Evolutionary conservation across 345 rosid genomes (phyloP), one percentile per base, ranked within the genome.

Genomic region (Populus nigra): DNA sequence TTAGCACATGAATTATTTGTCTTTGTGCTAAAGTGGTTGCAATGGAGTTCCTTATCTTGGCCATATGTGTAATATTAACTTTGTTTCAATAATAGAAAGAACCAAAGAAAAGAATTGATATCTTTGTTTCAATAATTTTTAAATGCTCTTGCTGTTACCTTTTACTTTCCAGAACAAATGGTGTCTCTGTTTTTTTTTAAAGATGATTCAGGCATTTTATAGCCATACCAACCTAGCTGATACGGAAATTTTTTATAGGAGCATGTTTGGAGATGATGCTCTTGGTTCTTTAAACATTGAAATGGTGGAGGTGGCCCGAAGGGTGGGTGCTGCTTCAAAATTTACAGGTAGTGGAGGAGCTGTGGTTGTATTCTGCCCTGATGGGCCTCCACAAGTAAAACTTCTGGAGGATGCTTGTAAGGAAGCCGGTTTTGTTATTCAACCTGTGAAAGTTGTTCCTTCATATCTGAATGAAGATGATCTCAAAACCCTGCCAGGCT

Each of bases 321-420:
- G 87, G 67, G 85, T 89, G 18, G 97, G 96, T 5, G 95, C 96
- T 70, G 91, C 96, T 0, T 86, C 97, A 1, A 96, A 96, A 83
- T 93, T 93, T 80, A 96, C 99, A 0, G 96, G 98, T 73, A 96
- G 99, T 65, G 99, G 97, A 70, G 97, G 99, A 80, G 99, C 97
- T 13, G 96, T 91, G 74, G 91, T 96, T 76, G 98, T 81, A 11
- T 93, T 84, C 86, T 93, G 99, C 73, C 99, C 95, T 0, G 79
- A 87, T 0, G 97, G 94, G 4, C 81, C 85, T 38, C 53, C 86
- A 27, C 99, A 96, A 76, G 93, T 80, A 45, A 77, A 88, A 78
- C 91, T 76, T 73, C 85, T 96, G 59, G 92, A 92, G 85, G 91
- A 91, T 65, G 94, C 83, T 62, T 96, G 99, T 78, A 43, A 68